phyloP scores from a whole-genome alignment of 352 stramenopile genomes.

The Lagenidium giganteum region DNA sequence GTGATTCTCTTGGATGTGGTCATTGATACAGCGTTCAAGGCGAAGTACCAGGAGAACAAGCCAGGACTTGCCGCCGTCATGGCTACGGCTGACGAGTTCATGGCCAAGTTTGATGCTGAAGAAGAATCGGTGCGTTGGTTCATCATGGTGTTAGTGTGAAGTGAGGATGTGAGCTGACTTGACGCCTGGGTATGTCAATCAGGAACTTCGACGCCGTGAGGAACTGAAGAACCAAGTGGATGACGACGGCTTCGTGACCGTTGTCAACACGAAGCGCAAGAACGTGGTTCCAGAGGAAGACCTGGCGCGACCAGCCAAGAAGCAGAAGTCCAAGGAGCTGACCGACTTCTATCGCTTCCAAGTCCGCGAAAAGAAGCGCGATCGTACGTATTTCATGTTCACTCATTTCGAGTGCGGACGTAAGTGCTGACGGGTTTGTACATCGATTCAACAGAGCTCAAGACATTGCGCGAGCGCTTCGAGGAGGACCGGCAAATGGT shows the following conservation, averaged over 20 bases:
- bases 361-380: conserved; percentile 80
- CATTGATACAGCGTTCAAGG: conserved; percentile 30
- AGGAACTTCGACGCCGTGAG: conserved; percentile 50
- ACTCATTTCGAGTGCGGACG: neutral
- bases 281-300: conserved; percentile 33
- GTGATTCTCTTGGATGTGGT: no score
- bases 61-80: conserved; percentile 62
- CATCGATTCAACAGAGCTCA: conserved; percentile 48
- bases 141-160: conserved; percentile 1
- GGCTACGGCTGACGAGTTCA: conserved; percentile 64
- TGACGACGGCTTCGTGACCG: conserved; percentile 78
- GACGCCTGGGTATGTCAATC: no score
- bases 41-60: conserved; percentile 63
- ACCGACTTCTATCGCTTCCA: conserved; percentile 86
- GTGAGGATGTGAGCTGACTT: no score
- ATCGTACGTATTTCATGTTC: conserved; percentile 41
- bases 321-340: conserved; percentile 79
- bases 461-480: conserved; percentile 76
- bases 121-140: conserved; percentile 46
- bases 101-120: conserved; percentile 66
- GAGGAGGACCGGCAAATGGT: conserved; percentile 75
- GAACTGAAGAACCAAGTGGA: conserved; percentile 79
- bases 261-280: conserved; percentile 75
- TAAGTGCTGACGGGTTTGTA: neutral
- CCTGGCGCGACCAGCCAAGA: conserved; percentile 59